These are phyloP conservation scores for Gossypium mustelinum DNA, from an alignment of 345 rosid genomes.

Conservation along the genomic window DNA sequence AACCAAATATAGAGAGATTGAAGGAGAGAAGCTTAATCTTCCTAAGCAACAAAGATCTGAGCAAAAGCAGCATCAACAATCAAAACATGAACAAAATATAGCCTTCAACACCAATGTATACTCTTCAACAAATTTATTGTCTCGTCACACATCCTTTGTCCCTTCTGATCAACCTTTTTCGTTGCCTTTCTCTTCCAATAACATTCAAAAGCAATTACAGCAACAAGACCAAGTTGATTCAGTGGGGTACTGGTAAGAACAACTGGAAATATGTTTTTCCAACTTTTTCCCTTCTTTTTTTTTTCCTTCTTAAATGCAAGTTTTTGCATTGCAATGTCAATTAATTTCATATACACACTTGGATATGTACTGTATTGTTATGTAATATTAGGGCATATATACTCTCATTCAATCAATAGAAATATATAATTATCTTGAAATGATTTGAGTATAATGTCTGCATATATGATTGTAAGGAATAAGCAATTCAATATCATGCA, in stretches of 20 bases:
- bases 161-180: conserved; percentile 44
- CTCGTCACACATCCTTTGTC: conserved; percentile 39
- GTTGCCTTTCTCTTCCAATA: conserved; percentile 53
- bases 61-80: conserved; percentile 23
- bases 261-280: not conserved
- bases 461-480: no score
- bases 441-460: not conserved
- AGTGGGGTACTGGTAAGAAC: conserved; percentile 40
- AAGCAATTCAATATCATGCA: no score
- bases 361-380: conserved; percentile 8
- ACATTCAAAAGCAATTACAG: conserved; percentile 53
- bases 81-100: conserved; percentile 38
- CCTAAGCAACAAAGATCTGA: conserved; percentile 48
- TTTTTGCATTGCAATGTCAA: not conserved
- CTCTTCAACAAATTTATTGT: conserved; percentile 33
- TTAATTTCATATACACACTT: conserved; percentile 3
- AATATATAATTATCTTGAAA: not conserved
- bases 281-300: not conserved
- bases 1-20: conserved; percentile 54
- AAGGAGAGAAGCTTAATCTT: conserved; percentile 56
- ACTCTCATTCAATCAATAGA: not conserved
- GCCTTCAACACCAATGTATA: conserved; percentile 31
- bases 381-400: not conserved
- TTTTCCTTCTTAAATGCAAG: not conserved
- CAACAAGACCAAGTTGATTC: conserved; percentile 62